Evolutionary conservation across 768 basidiomycete species (phyloP).

Genomic region (Suillus weaverae): DNA sequence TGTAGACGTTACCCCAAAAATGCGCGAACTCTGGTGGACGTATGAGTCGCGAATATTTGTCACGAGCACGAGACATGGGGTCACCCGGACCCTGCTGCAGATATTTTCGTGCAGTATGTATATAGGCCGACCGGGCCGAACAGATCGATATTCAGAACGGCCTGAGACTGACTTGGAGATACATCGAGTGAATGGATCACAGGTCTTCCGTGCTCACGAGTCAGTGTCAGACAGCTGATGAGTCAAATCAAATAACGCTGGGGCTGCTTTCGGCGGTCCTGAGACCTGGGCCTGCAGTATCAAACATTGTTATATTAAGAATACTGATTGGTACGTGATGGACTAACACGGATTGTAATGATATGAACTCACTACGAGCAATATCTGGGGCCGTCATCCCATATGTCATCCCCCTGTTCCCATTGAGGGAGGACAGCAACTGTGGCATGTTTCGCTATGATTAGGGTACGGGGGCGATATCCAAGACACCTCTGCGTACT

Average conservation of each 20-base stretch:
- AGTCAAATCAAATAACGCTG: not conserved
- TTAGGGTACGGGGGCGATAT: not conserved
- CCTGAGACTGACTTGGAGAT: not conserved
- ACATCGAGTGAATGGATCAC: not conserved
- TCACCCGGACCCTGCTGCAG: not conserved
- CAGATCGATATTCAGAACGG: not conserved
- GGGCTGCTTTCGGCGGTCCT: not conserved
- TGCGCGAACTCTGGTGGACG: too few species aligned
- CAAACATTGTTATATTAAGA: not conserved
- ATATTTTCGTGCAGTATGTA: not conserved
- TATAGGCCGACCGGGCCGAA: too few species aligned
- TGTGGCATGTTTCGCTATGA: not conserved
- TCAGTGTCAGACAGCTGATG: not conserved
- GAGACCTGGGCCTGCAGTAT: not conserved
- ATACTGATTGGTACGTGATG: not conserved
- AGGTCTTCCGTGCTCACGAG: not conserved
- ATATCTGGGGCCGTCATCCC: not conserved
- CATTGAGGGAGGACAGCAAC: not conserved
- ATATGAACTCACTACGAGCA: not conserved
- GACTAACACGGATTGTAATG: not conserved
- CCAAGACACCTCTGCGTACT: not conserved
- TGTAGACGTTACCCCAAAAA: too few species aligned
- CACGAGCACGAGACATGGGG: not conserved
- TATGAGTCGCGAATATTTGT: too few species aligned
- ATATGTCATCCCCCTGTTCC: not conserved